Base-by-base conservation (phyloP, 257 asterid genomes). In the Vinca minor region DNA sequence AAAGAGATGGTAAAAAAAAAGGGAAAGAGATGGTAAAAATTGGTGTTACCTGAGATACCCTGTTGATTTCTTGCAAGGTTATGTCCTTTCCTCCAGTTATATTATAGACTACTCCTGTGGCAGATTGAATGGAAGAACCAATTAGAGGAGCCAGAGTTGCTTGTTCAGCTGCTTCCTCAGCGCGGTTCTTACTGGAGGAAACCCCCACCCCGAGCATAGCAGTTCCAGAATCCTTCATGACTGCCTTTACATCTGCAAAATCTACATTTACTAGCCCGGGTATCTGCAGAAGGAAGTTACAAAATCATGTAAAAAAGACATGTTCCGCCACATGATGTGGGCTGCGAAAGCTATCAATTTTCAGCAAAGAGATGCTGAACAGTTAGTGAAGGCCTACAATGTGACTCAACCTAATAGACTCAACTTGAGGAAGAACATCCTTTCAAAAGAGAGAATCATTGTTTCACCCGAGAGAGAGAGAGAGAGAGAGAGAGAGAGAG, bases 171-270 rank as follows among this genome's bases (percentile, higher is more conserved):
- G 99, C 99, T 81, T 93, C 99, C 75, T 89, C 99, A 63, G 99
- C 97, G 17, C 97, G 95, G 73, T 93, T 89, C 80, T 89, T 93
- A 82, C 99, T 93, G 54, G 97, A 89, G 29, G 99, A 93, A 53
- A 93, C 97, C 38, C 99, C 99, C 29, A 89, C 97, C 21, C 99
- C 97, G 35, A 89, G 95, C 99, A 93, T 93, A n/a, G 99, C 99
- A 42, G 99, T 89, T 42, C 99, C 97, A 44, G 99, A 93, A 65
- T 93, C 86, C 77, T 89, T 87, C 99, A 93, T 93, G n/a, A 93
- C 96, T 45, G 99, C 96, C 80, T 84, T 87, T 17, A 93, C 97
- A 76, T 93, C 99, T 9, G 99, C 97, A 78, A 93, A 93, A 76
- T 93, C 99, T 71, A 89, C 99, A 76, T 93, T 93, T 67, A 93